Evolutionary conservation across 2,329 filamentous ascomycete species (phyloP), one percentile per base, ranked within the genome.

Genomic region (Chrysoporthe deuterocubensis): DNA sequence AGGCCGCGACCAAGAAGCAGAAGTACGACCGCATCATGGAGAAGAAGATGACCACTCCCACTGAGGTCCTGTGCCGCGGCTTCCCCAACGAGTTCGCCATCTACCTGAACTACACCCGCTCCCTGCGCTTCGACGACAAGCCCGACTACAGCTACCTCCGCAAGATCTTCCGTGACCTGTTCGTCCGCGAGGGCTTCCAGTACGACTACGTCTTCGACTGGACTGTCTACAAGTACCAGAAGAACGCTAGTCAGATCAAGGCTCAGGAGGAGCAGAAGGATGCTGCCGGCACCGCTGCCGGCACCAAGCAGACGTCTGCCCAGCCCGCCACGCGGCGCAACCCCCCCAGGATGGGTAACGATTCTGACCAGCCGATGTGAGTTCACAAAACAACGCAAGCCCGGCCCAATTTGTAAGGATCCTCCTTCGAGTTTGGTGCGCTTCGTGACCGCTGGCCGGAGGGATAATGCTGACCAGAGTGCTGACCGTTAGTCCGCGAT

Each of bases 21-120:
- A 99, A 99, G 86, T 98, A 99, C 79, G 96, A 99, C 83, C 90
- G 95, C 73, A 99, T 99, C 84, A 98, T 98, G 95, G 96, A 99
- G 88, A 99, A 99, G 91, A 99, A 99, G 93, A 98, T 98, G 96
- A 99, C 96, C 16, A 99, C 96, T 3, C 94, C 96, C 9, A 98
- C 95, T 75, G 95, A 99, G 83, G 94, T 97, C 61, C 92, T 99
- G 62, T 99, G 96, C 90, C 94, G 95, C 80, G 96, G 96, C 74
- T 98, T 99, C 86, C 96, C 96, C 75, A 97, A 98, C 81, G 96
- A 99, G 84, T 99, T 99, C 76, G 94, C 95, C 84, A 98, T 98
- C 81, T 99, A 99, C 82, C 88, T 99, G 72, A 98, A 98, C 90
- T 98, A 99, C 87, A 98, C 95, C 65, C 93, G 96, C 71, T 97